Evolutionary conservation across 345 rosid genomes (phyloP).

Genomic region (Psidium guajava): DNA sequence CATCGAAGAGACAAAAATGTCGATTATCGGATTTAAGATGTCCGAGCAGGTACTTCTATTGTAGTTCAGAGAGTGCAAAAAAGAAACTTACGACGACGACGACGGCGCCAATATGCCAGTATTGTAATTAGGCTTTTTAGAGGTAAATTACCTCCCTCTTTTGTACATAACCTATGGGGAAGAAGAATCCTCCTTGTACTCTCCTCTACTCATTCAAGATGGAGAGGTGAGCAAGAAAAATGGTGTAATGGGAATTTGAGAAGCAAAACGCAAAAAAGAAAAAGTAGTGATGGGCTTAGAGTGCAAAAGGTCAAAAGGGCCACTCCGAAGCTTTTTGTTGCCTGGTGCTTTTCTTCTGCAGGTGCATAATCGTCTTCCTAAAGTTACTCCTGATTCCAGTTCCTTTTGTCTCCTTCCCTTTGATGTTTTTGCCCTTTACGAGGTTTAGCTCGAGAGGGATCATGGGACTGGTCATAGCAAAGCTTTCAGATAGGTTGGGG

Average conservation of each 20-base stretch:
- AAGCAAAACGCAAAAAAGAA: no score
- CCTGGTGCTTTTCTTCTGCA: neutral
- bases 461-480: neutral
- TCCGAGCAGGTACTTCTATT: neutral
- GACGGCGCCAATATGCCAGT: neutral
- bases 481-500: neutral
- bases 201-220: neutral
- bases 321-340: neutral
- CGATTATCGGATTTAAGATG: neutral
- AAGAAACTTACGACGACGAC: neutral
- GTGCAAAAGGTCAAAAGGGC: neutral
- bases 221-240: neutral
- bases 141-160: neutral
- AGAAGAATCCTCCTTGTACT: neutral
- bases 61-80: neutral
- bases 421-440: neutral
- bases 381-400: neutral
- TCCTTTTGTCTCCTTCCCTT: neutral
- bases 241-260: neutral
- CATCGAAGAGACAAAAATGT: neutral
- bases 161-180: neutral
- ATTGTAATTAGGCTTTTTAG: neutral
- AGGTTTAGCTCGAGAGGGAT: neutral
- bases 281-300: neutral
- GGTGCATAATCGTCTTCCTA: neutral